phyloP scores from a whole-genome alignment of 106 monocot genomes.

The Dactylorhiza incarnata region DNA sequence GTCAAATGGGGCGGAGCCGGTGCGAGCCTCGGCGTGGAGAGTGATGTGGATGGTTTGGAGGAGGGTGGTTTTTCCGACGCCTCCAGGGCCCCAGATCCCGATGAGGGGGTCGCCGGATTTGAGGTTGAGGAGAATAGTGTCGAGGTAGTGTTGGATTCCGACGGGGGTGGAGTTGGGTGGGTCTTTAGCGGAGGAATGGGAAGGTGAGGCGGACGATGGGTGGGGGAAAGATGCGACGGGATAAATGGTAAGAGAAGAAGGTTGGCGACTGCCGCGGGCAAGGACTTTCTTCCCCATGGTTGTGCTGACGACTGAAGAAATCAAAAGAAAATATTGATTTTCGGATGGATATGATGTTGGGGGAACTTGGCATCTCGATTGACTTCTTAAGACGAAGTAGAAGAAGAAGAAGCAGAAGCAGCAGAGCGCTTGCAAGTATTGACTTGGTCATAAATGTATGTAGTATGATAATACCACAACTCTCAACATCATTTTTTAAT shows the following conservation, averaged over 20 bases:
- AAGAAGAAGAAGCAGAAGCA: no score
- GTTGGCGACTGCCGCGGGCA: not conserved
- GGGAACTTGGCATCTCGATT: no score
- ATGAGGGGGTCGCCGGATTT: constrained; percentile 6
- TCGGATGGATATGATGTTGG: no score
- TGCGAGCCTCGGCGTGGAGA: not conserved
- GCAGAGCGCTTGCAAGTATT: no score
- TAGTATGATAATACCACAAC: no score
- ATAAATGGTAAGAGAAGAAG: not conserved
- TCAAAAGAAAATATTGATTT: no score
- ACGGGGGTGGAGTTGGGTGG: not conserved
- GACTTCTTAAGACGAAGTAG: no score
- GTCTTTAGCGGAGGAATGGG: not conserved
- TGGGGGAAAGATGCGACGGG: no score
- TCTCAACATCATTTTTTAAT: no score
- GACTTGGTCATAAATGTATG: no score
- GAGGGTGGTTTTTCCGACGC: constrained; percentile 16
- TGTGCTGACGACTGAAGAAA: no score
- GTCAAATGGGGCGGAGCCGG: not conserved
- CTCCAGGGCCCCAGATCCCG: constrained; percentile 18
- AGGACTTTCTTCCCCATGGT: not conserved
- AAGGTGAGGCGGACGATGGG: not conserved
- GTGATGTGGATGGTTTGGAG: not conserved
- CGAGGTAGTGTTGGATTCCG: not conserved
- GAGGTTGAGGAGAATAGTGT: not conserved